Conservation (phyloP, 2,329 filamentous ascomycete genomes). For the Penicillium frequentans region DNA sequence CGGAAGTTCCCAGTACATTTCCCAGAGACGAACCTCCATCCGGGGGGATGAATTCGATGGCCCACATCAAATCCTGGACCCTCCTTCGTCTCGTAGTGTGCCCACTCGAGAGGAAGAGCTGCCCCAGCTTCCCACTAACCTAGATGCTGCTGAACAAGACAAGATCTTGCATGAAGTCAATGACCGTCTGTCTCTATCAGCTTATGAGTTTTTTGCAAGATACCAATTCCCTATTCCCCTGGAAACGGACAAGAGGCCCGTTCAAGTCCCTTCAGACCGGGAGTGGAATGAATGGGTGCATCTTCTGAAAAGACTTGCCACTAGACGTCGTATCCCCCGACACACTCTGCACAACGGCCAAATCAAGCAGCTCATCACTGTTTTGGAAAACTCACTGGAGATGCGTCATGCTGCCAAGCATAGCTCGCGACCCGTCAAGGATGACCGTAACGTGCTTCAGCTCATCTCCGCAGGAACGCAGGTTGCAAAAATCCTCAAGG, state of each 20-base stretch:
- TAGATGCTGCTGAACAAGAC: slow-evolving; percentile 82
- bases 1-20: slow-evolving; percentile 36
- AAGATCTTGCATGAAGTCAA: slow-evolving; percentile 77
- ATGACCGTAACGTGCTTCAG: slow-evolving; percentile 85
- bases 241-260: slow-evolving; percentile 76
- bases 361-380: slow-evolving; percentile 87
- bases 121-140: slow-evolving; percentile 77
- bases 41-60: slow-evolving; percentile 82
- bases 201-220: slow-evolving; percentile 86
- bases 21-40: slow-evolving; percentile 71
- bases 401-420: slow-evolving; percentile 85
- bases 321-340: slow-evolving; percentile 80
- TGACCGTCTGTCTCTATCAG: slow-evolving; percentile 79
- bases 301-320: slow-evolving; percentile 79
- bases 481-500: slow-evolving; percentile 83
- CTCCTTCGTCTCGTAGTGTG: slow-evolving; percentile 68
- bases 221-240: slow-evolving; percentile 88
- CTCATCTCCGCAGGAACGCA: slow-evolving; percentile 84
- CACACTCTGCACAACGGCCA: slow-evolving; percentile 83
- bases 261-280: slow-evolving; percentile 71
- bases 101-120: slow-evolving; percentile 77
- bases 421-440: slow-evolving; percentile 78
- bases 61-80: slow-evolving; percentile 76
- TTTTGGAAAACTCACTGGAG: slow-evolving; percentile 83
- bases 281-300: slow-evolving; percentile 95